Conservation (phyloP, 2,329 filamentous ascomycete genomes). For the Pseudogymnoascus sp. region DNA sequence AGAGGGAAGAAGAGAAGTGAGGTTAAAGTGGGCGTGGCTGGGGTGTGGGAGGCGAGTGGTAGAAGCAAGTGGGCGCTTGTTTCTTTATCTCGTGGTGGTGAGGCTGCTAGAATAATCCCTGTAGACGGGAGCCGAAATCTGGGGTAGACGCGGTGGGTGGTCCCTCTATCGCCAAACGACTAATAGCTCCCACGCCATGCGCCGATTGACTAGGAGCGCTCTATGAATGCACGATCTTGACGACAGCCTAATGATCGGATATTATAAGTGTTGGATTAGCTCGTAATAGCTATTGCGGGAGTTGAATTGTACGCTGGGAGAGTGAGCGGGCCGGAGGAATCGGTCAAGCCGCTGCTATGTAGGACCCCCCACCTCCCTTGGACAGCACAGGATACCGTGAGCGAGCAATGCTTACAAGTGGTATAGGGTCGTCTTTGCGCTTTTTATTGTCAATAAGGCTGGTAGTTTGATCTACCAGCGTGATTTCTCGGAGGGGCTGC, state of each 20-base stretch:
- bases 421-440: slow-evolving; percentile 80
- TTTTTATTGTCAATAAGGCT: slow-evolving; percentile 98
- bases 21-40: not conserved
- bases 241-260: not conserved
- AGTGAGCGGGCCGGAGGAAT: not conserved
- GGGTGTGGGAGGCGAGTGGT: not conserved
- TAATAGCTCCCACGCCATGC: slow-evolving; percentile 2
- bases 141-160: slow-evolving; percentile 3
- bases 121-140: slow-evolving; percentile 1
- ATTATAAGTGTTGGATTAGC: not conserved
- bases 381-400: not conserved
- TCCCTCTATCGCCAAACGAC: slow-evolving; percentile 8
- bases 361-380: not conserved
- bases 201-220: not conserved
- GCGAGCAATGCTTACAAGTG: not conserved
- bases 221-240: not conserved
- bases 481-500: slow-evolving; percentile 79
- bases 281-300: slow-evolving; percentile 9
- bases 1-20: not conserved
- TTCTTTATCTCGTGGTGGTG: slow-evolving; percentile 5
- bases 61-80: not conserved
- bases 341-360: slow-evolving; percentile 4
- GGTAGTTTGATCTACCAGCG: slow-evolving; percentile 94
- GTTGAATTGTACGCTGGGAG: not conserved
- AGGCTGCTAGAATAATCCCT: slow-evolving; percentile 5